Evolutionary conservation across 768 basidiomycete genomes (phyloP).

Genomic region (Infundibulicybe gibba): DNA sequence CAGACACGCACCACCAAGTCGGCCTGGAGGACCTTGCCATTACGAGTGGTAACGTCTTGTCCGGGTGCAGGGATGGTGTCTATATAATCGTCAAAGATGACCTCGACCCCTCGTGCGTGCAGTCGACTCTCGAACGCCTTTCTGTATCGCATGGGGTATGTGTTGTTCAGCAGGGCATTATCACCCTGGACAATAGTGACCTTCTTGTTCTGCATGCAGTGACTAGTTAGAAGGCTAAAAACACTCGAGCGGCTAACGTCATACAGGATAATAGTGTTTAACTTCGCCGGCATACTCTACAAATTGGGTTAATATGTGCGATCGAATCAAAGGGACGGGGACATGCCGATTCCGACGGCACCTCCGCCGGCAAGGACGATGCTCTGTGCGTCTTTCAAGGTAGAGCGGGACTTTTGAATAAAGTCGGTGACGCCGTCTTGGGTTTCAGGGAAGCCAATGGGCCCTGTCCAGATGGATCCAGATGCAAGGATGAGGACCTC

Average conservation of each 20-base stretch:
- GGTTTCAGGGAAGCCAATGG: conserved; percentile 25
- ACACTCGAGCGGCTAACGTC: conserved; percentile 1
- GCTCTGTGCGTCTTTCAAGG: conserved; percentile 28
- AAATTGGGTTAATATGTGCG: background rate
- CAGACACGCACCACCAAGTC: conserved; percentile 47
- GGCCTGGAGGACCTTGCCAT: conserved; percentile 39
- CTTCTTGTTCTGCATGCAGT: conserved; percentile 24
- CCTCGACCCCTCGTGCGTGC: conserved; percentile 33
- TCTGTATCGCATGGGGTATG: conserved; percentile 49
- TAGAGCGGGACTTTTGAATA: conserved; percentile 8
- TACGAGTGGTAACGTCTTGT: conserved; percentile 40
- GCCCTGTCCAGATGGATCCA: conserved; percentile 44
- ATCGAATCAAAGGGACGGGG: background rate
- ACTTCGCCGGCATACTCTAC: conserved; percentile 25
- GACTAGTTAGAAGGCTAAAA: background rate
- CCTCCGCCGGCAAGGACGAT: conserved; percentile 40
- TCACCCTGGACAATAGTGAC: conserved; percentile 59
- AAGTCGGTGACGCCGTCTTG: conserved; percentile 19
- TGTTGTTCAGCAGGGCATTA: conserved; percentile 39
- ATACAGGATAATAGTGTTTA: conserved; percentile 23
- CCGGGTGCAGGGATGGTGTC: conserved; percentile 33
- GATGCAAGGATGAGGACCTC: conserved; percentile 55
- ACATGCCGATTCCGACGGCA: conserved; percentile 29
- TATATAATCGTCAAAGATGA: conserved; percentile 49
- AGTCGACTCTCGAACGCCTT: conserved; percentile 33